A percentile compares a stretch with the other conserved stretches of the same genome.
phyloP scores from a whole-genome alignment of 306 rosid species.

The Cicer bijugum region DNA sequence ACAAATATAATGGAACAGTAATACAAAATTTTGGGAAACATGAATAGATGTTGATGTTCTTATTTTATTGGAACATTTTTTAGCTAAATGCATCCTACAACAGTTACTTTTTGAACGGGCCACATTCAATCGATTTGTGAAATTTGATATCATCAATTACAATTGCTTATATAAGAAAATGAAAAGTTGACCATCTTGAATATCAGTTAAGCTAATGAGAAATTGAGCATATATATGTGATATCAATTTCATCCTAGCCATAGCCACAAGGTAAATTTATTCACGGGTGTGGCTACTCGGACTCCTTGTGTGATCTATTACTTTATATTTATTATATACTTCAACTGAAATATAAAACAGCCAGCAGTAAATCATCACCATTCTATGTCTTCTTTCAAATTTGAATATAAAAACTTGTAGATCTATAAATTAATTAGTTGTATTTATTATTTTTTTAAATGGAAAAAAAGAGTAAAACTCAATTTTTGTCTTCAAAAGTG shows the following conservation, averaged over 20 bases:
- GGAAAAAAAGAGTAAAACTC: too few relatives aligned
- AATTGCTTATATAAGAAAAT: constrained; percentile 17
- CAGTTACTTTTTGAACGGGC: constrained; percentile 23
- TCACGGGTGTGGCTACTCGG: background rate
- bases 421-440: too few relatives aligned
- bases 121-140: constrained; percentile 1
- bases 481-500: too few relatives aligned
- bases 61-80: background rate
- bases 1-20: background rate
- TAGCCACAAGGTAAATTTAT: background rate
- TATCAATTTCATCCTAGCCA: background rate
- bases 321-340: too few relatives aligned
- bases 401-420: too few relatives aligned
- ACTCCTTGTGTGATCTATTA: too few relatives aligned
- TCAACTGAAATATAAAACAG: too few relatives aligned
- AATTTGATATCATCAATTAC: background rate
- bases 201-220: background rate
- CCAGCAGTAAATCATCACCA: too few relatives aligned
- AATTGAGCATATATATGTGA: background rate
- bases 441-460: too few relatives aligned
- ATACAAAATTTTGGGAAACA: constrained; percentile 12
- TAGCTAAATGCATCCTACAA: background rate
- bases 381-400: too few relatives aligned
- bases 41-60: constrained; percentile 28
- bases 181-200: background rate